These are phyloP conservation scores for Avena atlantica DNA, from an alignment of 176 grass and related monocot genomes.

Conservation along the genomic window DNA sequence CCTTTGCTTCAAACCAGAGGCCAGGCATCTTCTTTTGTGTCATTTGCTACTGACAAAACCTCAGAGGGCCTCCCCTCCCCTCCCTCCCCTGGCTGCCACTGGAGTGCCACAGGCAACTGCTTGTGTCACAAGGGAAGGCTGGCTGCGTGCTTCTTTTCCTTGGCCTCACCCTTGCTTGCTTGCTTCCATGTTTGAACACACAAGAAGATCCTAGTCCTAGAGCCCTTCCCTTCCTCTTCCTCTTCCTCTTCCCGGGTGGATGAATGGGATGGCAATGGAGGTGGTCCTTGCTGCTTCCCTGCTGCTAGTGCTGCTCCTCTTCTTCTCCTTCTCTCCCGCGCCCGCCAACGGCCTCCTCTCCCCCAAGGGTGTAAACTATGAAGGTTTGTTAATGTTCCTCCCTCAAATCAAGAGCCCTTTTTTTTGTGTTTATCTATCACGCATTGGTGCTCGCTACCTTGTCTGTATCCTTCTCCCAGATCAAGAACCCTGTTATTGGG, in stretches of 20 bases:
- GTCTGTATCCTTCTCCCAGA: not conserved
- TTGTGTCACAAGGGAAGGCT: conserved; percentile 20
- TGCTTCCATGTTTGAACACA: conserved; percentile 31
- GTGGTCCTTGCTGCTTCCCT: not conserved
- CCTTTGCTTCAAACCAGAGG: not conserved
- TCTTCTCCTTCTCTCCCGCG: not conserved
- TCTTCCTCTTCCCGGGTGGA: not conserved
- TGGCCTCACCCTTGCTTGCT: conserved; percentile 25
- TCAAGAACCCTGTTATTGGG: conserved; percentile 2
- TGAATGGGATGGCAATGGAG: not conserved
- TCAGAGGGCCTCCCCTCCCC: not conserved
- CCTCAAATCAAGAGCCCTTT: conserved; percentile 11
- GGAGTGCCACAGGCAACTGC: conserved; percentile 2
- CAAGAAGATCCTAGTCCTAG: not conserved
- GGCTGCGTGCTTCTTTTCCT: conserved; percentile 30
- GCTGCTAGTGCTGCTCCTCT: not conserved
- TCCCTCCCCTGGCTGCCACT: not conserved
- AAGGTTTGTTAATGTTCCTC: not conserved
- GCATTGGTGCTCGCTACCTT: conserved; percentile 11
- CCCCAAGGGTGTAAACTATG: conserved; percentile 23
- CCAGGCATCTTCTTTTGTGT: conserved; percentile 35
- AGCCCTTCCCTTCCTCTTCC: not conserved
- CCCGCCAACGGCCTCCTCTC: conserved; percentile 20
- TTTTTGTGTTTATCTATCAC: not conserved
- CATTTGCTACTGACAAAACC: conserved; percentile 23